Percentiles rank a stretch among this genome's conserved stretches.
phyloP scores from a whole-genome alignment of 2,329 filamentous ascomycete genomes.

The Diaporthe citri region DNA sequence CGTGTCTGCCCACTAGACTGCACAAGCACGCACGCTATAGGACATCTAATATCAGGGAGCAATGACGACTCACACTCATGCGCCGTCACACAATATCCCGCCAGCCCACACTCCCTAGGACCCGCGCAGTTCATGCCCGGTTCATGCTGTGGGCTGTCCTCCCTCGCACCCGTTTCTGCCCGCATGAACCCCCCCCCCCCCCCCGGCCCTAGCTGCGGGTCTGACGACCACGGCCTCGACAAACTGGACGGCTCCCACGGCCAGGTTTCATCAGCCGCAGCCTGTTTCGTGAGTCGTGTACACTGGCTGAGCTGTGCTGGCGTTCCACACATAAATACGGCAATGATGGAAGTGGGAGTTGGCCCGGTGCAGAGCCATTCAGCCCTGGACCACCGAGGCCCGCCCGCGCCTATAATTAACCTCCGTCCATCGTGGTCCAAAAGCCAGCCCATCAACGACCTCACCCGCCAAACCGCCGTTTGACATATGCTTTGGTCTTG shows the following conservation, averaged over 20 bases:
- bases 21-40: neutral
- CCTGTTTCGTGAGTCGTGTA: constrained; percentile 36
- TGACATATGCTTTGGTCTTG: neutral
- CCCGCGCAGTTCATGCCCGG: neutral
- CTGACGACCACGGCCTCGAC: constrained; percentile 16
- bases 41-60: constrained; percentile 18
- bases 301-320: neutral
- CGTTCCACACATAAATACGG: neutral
- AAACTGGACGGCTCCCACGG: constrained; percentile 21
- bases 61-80: constrained; percentile 5
- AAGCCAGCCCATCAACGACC: neutral
- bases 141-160: constrained; percentile 3
- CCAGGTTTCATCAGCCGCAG: constrained; percentile 34
- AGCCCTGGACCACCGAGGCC: constrained; percentile 9
- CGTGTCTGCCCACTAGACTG: neutral
- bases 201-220: constrained; percentile 24
- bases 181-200: constrained; percentile 27
- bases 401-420: constrained; percentile 30
- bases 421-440: neutral
- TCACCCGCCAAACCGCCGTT: neutral
- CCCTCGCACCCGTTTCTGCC: constrained; percentile 6
- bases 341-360: neutral
- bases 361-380: neutral
- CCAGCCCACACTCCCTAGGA: neutral
- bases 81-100: neutral